These are phyloP conservation scores for Dioszegia aurantiaca DNA, from an alignment of 768 basidiomycete species.

Conservation along the genomic window DNA sequence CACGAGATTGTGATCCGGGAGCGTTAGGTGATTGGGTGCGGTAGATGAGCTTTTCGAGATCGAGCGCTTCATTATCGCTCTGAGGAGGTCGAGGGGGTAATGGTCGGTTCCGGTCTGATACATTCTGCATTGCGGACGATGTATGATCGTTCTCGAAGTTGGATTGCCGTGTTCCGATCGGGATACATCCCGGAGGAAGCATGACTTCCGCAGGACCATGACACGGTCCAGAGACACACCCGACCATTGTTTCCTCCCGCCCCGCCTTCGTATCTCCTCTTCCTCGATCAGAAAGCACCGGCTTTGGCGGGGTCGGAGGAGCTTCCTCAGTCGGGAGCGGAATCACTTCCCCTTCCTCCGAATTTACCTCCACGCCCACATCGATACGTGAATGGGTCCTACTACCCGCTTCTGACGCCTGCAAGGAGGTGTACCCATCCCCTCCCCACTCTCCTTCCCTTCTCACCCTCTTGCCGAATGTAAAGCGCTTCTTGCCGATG, in stretches of 20 bases:
- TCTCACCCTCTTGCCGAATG: neutral
- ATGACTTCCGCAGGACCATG: neutral
- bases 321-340: neutral
- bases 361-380: neutral
- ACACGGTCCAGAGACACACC: neutral
- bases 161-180: neutral
- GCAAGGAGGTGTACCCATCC: slow-evolving; percentile 5
- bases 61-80: neutral
- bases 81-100: neutral
- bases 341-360: neutral
- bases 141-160: neutral
- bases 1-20: no score
- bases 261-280: neutral
- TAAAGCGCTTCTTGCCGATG: neutral
- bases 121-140: neutral
- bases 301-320: slow-evolving; percentile 1
- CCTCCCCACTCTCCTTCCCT: slow-evolving; percentile 12
- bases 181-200: slow-evolving; percentile 8
- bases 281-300: neutral
- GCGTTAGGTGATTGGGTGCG: neutral
- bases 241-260: neutral
- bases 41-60: neutral
- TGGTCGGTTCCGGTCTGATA: neutral
- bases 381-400: neutral
- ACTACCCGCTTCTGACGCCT: neutral